These are phyloP conservation scores for Ophiocordyceps robertsii DNA, from an alignment of 2,329 filamentous ascomycete genomes.

Conservation along the genomic window DNA sequence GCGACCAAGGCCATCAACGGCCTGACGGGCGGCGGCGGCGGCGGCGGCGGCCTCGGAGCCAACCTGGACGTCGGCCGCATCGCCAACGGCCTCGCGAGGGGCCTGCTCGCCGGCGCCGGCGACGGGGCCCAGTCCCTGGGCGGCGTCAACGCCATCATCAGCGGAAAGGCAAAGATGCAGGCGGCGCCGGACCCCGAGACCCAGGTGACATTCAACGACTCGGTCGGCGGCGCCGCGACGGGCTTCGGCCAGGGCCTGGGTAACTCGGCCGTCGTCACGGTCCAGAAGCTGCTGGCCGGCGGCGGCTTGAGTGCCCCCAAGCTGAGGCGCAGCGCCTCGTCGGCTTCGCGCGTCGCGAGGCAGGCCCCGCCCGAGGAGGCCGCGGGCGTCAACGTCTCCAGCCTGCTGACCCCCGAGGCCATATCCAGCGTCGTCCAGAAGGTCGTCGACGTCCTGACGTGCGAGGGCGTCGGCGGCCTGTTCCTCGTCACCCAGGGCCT, in stretches of 20 bases:
- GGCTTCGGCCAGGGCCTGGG: constrained; percentile 22
- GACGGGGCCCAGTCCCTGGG: constrained; percentile 18
- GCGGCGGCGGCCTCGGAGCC: not conserved
- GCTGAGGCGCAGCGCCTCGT: not conserved
- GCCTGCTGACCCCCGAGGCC: constrained; percentile 13
- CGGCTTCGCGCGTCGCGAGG: not conserved
- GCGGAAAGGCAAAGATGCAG: constrained; percentile 12
- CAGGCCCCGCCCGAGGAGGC: not conserved
- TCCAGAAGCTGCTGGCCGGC: constrained; percentile 13
- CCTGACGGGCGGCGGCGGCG: not conserved
- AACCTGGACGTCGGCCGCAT: constrained; percentile 12
- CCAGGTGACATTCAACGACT: constrained; percentile 18
- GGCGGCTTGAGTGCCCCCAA: constrained; percentile 1
- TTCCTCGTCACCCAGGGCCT: constrained; percentile 13
- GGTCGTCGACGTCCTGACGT: constrained; percentile 15
- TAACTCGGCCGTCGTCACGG: constrained; percentile 16
- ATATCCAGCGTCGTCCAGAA: constrained; percentile 16
- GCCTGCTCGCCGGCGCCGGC: constrained; percentile 19
- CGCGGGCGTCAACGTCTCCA: constrained; percentile 11
- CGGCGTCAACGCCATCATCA: constrained; percentile 16
- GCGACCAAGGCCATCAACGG: constrained; percentile 8
- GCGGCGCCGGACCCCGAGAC: constrained; percentile 7
- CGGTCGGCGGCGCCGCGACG: constrained; percentile 18
- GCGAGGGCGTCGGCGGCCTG: constrained; percentile 19
- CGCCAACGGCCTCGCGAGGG: constrained; percentile 20